phyloP scores from a whole-genome alignment of 345 rosid species.

The Trapa incisa region DNA sequence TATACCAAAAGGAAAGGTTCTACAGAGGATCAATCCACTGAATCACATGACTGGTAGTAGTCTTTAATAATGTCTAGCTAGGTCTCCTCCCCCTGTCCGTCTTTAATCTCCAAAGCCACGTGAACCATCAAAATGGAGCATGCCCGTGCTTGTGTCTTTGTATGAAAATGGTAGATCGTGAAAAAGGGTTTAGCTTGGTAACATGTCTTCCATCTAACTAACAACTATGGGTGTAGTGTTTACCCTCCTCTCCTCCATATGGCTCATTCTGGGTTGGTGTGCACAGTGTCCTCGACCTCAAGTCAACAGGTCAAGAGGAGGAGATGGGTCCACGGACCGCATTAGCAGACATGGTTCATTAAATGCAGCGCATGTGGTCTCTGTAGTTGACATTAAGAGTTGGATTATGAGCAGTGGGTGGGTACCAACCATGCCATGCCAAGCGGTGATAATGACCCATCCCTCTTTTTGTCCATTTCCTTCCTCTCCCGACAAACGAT shows the following conservation, averaged over 20 bases:
- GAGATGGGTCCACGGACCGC: slow-evolving; percentile 4
- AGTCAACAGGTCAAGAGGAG: background rate
- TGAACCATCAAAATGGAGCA: too few relatives aligned
- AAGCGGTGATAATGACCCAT: background rate
- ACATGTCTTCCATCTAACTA: too few relatives aligned
- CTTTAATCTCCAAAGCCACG: too few relatives aligned
- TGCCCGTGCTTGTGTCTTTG: too few relatives aligned
- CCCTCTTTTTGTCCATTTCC: background rate
- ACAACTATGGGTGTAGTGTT: too few relatives aligned
- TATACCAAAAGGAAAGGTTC: background rate
- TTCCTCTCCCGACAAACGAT: background rate
- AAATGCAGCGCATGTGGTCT: slow-evolving; percentile 2
- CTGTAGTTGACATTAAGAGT: background rate
- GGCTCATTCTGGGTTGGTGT: background rate
- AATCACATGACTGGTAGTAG: too few relatives aligned
- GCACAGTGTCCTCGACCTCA: background rate
- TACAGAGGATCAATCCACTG: background rate
- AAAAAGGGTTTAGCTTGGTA: too few relatives aligned
- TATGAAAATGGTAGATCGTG: too few relatives aligned
- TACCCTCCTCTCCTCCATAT: too few relatives aligned
- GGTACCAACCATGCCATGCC: too few relatives aligned
- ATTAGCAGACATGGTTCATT: slow-evolving; percentile 5
- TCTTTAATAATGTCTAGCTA: too few relatives aligned
- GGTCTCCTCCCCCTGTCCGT: too few relatives aligned
- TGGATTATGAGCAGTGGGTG: background rate